These are phyloP conservation scores for Boletus barrowsii DNA, from an alignment of 768 basidiomycete genomes.

Conservation along the genomic window DNA sequence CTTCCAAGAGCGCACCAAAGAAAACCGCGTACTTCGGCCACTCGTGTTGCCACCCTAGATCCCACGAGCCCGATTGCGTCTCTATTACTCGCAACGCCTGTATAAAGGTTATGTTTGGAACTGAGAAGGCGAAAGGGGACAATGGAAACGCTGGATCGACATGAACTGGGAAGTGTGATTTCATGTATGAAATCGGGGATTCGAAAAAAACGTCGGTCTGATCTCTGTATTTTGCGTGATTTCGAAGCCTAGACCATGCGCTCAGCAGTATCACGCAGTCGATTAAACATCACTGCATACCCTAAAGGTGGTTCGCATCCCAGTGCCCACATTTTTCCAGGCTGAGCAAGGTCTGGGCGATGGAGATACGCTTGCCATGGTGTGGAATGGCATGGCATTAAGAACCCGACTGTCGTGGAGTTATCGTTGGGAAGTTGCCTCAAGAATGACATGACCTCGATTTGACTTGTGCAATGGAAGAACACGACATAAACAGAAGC, in stretches of 20 bases:
- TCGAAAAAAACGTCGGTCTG: constrained; percentile 82
- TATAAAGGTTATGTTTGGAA: constrained; percentile 40
- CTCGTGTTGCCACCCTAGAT: constrained; percentile 55
- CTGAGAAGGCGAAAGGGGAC: constrained; percentile 53
- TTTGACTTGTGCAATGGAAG: constrained; percentile 78
- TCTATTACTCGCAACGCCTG: constrained; percentile 30
- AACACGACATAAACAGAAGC: constrained; percentile 66
- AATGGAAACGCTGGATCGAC: constrained; percentile 66
- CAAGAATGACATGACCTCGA: constrained; percentile 69
- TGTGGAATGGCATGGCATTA: constrained; percentile 97
- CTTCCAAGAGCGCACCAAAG: constrained; percentile 73
- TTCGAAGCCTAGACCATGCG: constrained; percentile 36
- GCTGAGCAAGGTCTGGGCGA: constrained; percentile 52
- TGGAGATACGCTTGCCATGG: constrained; percentile 91
- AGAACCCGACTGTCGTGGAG: constrained; percentile 64
- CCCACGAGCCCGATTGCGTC: constrained; percentile 13
- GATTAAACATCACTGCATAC: constrained; percentile 43
- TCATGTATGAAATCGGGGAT: constrained; percentile 65
- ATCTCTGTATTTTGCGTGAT: constrained; percentile 61
- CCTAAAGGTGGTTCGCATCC: constrained; percentile 90
- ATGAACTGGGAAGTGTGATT: constrained; percentile 56
- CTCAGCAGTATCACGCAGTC: constrained; percentile 6
- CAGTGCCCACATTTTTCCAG: constrained; percentile 71
- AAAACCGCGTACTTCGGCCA: constrained; percentile 84
- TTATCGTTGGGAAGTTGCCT: constrained; percentile 49